Evolutionary conservation across 768 basidiomycete genomes (phyloP).

Genomic region (Serendipita sp.): DNA sequence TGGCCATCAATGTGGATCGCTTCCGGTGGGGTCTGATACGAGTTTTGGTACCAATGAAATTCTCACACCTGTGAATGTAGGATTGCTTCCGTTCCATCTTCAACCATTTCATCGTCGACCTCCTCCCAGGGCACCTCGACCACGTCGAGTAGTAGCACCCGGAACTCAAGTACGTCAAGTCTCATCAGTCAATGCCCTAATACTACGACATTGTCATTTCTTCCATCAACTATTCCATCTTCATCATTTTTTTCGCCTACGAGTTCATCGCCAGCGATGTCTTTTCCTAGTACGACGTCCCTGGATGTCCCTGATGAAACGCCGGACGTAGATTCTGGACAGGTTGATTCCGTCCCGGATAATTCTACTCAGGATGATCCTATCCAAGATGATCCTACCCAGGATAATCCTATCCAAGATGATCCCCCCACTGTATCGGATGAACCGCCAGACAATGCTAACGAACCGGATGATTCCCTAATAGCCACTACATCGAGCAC

Average conservation of each 20-base stretch:
- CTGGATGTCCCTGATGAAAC: not conserved
- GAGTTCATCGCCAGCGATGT: not conserved
- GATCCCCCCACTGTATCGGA: not conserved
- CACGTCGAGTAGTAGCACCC: not conserved
- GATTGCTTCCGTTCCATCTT: not conserved
- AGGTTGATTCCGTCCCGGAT: not conserved
- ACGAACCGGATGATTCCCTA: too few relatives aligned
- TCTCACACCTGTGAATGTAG: not conserved
- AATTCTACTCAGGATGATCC: not conserved
- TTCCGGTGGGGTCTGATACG: not conserved
- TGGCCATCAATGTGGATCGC: not conserved
- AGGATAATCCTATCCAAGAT: not conserved
- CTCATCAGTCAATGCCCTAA: not conserved
- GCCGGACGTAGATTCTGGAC: not conserved
- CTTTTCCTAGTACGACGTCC: not conserved
- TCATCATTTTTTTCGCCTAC: not conserved
- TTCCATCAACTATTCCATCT: not conserved
- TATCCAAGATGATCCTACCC: not conserved
- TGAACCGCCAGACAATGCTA: too few relatives aligned
- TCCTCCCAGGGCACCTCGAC: not conserved
- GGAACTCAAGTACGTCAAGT: conserved; percentile 3
- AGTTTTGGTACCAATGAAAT: not conserved
- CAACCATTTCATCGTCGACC: not conserved
- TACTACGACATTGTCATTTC: not conserved
- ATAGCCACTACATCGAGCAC: not conserved